Evolutionary conservation across 78 protist species (phyloP), one percentile per base, ranked within the genome.

Genomic region (Dictyostelium capitatum): DNA sequence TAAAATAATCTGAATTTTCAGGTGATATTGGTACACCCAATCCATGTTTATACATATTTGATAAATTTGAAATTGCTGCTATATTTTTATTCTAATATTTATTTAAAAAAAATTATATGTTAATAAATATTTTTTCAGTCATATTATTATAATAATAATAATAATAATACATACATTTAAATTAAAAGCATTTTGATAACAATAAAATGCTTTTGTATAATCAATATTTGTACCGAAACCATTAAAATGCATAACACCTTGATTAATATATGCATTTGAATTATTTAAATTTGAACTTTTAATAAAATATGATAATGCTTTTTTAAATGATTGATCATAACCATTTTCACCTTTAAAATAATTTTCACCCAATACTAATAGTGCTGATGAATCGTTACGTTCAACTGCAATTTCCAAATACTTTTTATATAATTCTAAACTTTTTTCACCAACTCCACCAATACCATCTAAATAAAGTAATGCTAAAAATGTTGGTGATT

Each of bases 171-270:
- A 46, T 59, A 81, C 89, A 85, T 85, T 75, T 20, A 30, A 48
- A 53, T 59, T 48, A 65, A 43, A 85, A 28, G 92, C 73, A 62
- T 73, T 75, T 48, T 85, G 92, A 62, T 85, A 85, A 30, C 80
- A 85, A 47, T 85, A 85, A 69, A 85, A 85, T 30, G 92, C 82
- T 17, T 64, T 43, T 25, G 50, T 14, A 62, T 85, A 85, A 14
- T 59, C 64, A 9, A 75, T 32, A 19, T 53, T 43, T 1, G 70
- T 59, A 11, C 92, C 92, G 28, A 20, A 85, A 17, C 92, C 92
- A 85, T 85, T 85, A 65, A 69, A 85, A 57, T 85, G 54, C 59
- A 77, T 74, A 7, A 85, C 92, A 75, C 92, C 92, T 59, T 75
- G 83, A 46, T 85, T 85, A 5, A 85, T 12, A 17, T 37, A 54